A percentile compares a stretch with the other conserved stretches of the same genome.
phyloP scores from a whole-genome alignment of 2,329 filamentous ascomycete species.

The Fusarium praegraminearum region DNA sequence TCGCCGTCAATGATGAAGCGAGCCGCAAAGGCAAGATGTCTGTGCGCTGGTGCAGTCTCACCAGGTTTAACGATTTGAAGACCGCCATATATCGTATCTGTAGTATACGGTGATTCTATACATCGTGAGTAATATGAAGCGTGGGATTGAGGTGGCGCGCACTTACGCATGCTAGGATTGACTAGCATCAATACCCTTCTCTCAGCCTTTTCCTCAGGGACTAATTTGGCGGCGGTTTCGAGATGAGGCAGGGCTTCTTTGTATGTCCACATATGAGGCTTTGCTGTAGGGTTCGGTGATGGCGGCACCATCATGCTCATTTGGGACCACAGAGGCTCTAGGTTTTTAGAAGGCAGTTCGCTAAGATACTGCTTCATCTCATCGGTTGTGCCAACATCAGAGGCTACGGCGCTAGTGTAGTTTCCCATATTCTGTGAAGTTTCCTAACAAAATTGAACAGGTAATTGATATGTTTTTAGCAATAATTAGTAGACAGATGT shows the following conservation, averaged over 20 bases:
- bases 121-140: not conserved
- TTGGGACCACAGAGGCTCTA: conserved; percentile 62
- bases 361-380: conserved; percentile 49
- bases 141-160: rapidly evolving
- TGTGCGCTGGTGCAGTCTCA: conserved; percentile 66
- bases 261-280: conserved; percentile 57
- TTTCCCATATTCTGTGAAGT: conserved; percentile 20
- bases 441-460: too few relatives aligned
- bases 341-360: conserved; percentile 48
- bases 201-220: conserved; percentile 57
- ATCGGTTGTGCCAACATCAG: conserved; percentile 33
- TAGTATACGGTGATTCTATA: conserved; percentile 60
- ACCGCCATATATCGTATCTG: conserved; percentile 66
- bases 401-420: conserved; percentile 10
- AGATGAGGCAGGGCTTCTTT: conserved; percentile 52
- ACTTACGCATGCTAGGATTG: conserved; percentile 62
- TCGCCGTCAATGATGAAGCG: conserved; percentile 69
- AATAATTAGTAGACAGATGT: not conserved
- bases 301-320: conserved; percentile 62
- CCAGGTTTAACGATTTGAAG: conserved; percentile 68
- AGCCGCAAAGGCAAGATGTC: conserved; percentile 67
- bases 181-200: conserved; percentile 58
- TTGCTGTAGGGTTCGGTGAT: conserved; percentile 57
- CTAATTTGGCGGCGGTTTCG: conserved; percentile 51
- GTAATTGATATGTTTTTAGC: not conserved